These are phyloP conservation scores for Brettanomyces anomalus DNA, from an alignment of 805 yeast species.

Conservation along the genomic window DNA sequence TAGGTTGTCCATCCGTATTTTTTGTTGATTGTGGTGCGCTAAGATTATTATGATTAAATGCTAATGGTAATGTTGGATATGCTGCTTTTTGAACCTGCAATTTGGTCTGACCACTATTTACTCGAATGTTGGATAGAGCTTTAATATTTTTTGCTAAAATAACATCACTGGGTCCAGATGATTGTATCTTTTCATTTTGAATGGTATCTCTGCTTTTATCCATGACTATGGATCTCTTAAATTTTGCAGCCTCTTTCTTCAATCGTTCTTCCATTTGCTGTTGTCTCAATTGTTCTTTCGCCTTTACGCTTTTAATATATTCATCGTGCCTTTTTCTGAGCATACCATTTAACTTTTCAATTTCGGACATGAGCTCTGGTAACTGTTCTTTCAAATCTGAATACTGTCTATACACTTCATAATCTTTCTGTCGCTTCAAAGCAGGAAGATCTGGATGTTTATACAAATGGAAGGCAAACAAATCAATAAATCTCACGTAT, in stretches of 20 bases:
- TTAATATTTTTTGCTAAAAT: background rate
- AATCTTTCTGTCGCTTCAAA: conserved; percentile 14
- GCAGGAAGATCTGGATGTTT: conserved; percentile 35
- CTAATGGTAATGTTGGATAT: too few species aligned
- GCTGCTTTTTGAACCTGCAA: too few species aligned
- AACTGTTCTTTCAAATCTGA: conserved; percentile 13
- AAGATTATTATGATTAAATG: too few species aligned
- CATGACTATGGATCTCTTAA: background rate
- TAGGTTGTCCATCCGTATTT: too few species aligned
- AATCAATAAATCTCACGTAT: conserved; percentile 51
- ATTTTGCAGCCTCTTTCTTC: conserved; percentile 11
- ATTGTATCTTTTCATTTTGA: too few species aligned
- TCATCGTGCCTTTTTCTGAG: conserved; percentile 18
- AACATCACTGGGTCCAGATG: background rate
- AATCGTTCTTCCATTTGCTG: conserved; percentile 14
- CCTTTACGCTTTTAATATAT: conserved; percentile 15
- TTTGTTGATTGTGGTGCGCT: too few species aligned
- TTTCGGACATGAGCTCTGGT: conserved; percentile 22
- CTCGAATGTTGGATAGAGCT: background rate
- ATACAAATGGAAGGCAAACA: conserved; percentile 38
- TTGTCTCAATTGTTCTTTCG: conserved; percentile 13
- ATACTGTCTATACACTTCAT: conserved; percentile 20
- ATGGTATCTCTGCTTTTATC: too few species aligned
- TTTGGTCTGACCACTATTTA: too few species aligned
- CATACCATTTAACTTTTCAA: conserved; percentile 20